Percentiles rank a stretch among this genome's conserved stretches.
These are phyloP conservation scores for Fusarium proliferatum DNA, from an alignment of 2,329 filamentous ascomycete species.

Conservation along the genomic window DNA sequence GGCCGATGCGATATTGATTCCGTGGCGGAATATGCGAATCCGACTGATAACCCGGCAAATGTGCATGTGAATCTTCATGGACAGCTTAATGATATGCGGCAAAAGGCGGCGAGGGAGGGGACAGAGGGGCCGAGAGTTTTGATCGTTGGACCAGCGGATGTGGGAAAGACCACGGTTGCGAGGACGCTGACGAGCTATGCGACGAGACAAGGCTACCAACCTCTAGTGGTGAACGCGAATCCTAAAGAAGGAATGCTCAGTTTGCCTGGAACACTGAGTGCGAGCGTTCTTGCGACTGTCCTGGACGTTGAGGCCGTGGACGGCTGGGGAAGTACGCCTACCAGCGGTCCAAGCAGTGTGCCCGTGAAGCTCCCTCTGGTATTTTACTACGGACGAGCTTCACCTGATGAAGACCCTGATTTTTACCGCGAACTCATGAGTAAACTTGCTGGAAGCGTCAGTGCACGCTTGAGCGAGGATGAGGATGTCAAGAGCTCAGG, in stretches of 20 bases:
- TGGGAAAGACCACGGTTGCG: constrained; percentile 85
- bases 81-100: constrained; percentile 79
- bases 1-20: constrained; percentile 66
- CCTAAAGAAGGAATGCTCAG: constrained; percentile 82
- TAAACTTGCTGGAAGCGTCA: constrained; percentile 81
- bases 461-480: constrained; percentile 82
- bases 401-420: constrained; percentile 76
- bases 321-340: constrained; percentile 90
- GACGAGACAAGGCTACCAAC: constrained; percentile 77
- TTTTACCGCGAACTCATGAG: constrained; percentile 81
- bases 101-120: constrained; percentile 62
- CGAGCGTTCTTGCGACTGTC: constrained; percentile 86
- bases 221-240: constrained; percentile 86
- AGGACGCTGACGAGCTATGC: constrained; percentile 85
- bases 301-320: constrained; percentile 84
- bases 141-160: constrained; percentile 79
- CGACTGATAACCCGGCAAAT: constrained; percentile 84
- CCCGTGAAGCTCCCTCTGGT: constrained; percentile 93
- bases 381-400: constrained; percentile 84
- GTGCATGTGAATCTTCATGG: constrained; percentile 89
- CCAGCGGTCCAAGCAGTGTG: constrained; percentile 86
- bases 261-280: constrained; percentile 84
- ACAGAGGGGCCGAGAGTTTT: constrained; percentile 81
- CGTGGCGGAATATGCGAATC: constrained; percentile 70
- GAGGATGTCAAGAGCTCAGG: constrained; percentile 76